phyloP scores from a whole-genome alignment of 2,329 filamentous ascomycete species.

The Chaetomium sp. region DNA sequence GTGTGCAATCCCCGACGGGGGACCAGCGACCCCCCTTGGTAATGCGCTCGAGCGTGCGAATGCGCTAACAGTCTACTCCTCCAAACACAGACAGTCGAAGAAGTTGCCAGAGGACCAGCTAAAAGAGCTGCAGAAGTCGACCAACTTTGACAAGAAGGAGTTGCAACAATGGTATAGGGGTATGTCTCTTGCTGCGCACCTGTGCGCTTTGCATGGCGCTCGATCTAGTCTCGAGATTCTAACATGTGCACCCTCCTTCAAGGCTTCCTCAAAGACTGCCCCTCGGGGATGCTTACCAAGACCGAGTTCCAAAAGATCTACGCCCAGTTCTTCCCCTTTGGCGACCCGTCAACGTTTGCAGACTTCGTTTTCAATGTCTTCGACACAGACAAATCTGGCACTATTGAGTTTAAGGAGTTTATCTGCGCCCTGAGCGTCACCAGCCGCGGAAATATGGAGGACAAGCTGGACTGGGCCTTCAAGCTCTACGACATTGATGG shows the following conservation, averaged over 20 bases:
- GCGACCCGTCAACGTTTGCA: slow-evolving; percentile 93
- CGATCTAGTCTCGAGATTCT: neutral
- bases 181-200: slow-evolving; percentile 35
- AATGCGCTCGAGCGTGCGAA: neutral
- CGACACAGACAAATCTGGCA: slow-evolving; percentile 92
- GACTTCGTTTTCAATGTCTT: slow-evolving; percentile 99
- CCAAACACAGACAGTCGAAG: slow-evolving; percentile 75
- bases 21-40: neutral
- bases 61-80: slow-evolving; percentile 12
- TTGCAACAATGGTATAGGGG: slow-evolving; percentile 99
- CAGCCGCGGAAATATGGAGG: slow-evolving; percentile 96
- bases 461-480: slow-evolving; percentile 99
- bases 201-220: neutral
- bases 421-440: slow-evolving; percentile 97
- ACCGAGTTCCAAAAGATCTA: slow-evolving; percentile 99
- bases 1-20: slow-evolving; percentile 24
- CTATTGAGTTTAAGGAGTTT: slow-evolving; percentile 99
- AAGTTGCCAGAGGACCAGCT: slow-evolving; percentile 94
- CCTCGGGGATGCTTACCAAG: slow-evolving; percentile 92
- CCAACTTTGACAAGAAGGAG: slow-evolving; percentile 99
- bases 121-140: slow-evolving; percentile 88
- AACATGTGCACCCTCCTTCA: neutral
- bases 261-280: slow-evolving; percentile 99
- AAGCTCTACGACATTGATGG: slow-evolving; percentile 99
- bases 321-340: slow-evolving; percentile 98